A percentile compares a stretch with the other conserved stretches of the same genome.
These are phyloP conservation scores for Calonectria hongkongensis DNA, from an alignment of 2,329 filamentous ascomycete genomes.

Conservation along the genomic window DNA sequence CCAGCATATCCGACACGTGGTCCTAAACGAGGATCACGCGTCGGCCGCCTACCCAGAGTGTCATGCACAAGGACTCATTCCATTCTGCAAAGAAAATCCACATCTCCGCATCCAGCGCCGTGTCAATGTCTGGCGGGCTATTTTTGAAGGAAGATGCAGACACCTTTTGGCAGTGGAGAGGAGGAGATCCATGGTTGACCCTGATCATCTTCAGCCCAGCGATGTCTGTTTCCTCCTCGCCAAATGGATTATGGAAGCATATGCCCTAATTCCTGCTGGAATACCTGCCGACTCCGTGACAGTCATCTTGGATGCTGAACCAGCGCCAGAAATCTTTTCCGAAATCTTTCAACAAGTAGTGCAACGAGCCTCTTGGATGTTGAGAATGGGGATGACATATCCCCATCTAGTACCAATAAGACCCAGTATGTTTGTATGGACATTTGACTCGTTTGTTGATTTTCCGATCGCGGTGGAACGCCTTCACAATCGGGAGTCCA, in stretches of 20 bases:
- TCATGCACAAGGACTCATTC: not conserved
- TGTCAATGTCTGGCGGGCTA: not conserved
- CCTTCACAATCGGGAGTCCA: not conserved
- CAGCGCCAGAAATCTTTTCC: not conserved
- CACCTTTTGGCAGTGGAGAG: not conserved
- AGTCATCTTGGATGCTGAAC: not conserved
- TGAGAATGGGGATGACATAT: not conserved
- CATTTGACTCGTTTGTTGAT: not conserved
- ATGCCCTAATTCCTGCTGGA: not conserved
- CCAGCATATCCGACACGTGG: not conserved
- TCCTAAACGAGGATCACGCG: not conserved
- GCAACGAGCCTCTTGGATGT: not conserved
- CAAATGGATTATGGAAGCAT: not conserved
- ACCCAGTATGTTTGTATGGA: not conserved
- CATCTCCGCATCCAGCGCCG: not conserved
- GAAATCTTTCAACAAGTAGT: not conserved
- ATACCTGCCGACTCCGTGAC: not conserved
- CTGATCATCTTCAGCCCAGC: not conserved
- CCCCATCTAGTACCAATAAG: not conserved
- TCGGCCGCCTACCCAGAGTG: not conserved
- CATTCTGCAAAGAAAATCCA: not conserved
- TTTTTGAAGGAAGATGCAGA: not conserved
- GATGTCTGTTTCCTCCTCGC: not conserved
- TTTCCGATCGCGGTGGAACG: not conserved
- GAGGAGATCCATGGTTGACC: not conserved